These are phyloP conservation scores for Apiospora marii DNA, from an alignment of 2,329 filamentous ascomycete species.

Conservation along the genomic window DNA sequence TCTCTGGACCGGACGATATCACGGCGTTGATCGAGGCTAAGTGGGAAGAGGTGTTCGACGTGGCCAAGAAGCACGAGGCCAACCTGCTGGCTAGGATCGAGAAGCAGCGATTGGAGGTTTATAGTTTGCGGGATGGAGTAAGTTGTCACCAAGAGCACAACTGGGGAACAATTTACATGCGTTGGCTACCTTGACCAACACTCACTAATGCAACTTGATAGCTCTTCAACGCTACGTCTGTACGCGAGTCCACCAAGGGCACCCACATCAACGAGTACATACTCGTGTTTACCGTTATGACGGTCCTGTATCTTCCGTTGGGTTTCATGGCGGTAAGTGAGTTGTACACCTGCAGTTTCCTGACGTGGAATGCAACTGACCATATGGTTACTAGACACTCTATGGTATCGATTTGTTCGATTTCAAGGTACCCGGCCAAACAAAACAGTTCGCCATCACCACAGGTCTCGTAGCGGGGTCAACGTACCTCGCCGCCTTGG, in stretches of 20 bases:
- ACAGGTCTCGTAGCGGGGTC: not conserved
- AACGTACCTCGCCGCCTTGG: not conserved
- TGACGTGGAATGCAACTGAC: not conserved
- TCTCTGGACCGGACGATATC: not conserved
- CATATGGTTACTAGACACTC: not conserved
- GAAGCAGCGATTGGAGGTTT: not conserved
- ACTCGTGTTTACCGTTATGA: not conserved
- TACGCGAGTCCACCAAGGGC: not conserved
- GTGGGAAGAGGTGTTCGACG: not conserved
- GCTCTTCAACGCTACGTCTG: not conserved
- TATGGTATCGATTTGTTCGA: not conserved
- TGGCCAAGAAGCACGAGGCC: not conserved
- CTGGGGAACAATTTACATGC: not conserved
- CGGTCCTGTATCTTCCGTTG: not conserved
- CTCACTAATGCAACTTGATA: not conserved
- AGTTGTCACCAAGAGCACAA: not conserved
- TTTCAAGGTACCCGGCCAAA: not conserved
- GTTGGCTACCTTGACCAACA: too few relatives aligned
- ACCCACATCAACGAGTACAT: conserved; percentile 18
- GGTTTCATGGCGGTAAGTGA: not conserved
- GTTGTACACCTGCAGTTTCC: too few relatives aligned
- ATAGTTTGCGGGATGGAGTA: conserved; percentile 2
- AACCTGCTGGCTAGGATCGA: not conserved
- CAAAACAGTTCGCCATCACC: not conserved
- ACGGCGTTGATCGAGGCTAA: not conserved